Evolutionary conservation across 1,284 basidiomycete genomes (phyloP).

Genomic region (Tilletia indica): DNA sequence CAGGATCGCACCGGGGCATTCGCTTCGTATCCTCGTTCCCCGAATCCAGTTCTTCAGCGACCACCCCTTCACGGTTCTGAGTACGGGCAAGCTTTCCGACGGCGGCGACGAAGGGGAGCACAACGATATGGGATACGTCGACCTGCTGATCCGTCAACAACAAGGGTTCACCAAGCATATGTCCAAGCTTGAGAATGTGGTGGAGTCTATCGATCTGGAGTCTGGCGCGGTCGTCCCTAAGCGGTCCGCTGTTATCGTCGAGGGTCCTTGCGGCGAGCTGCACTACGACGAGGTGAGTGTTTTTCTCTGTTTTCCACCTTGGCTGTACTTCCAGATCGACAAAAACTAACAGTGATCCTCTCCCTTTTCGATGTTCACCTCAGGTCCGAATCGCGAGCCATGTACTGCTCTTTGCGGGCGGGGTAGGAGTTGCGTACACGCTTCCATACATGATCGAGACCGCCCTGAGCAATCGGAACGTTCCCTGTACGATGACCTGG

Average conservation of each 20-base stretch:
- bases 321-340: no score
- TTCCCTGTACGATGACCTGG: conserved; percentile 34
- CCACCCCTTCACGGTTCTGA: conserved; percentile 41
- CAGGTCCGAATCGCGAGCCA: conserved; percentile 17
- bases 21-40: conserved; percentile 34
- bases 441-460: conserved; percentile 28
- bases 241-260: conserved; percentile 29
- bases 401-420: conserved; percentile 31
- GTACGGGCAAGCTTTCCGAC: conserved; percentile 7
- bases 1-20: conserved; percentile 31
- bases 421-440: conserved; percentile 40
- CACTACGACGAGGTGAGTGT: conserved; percentile 24
- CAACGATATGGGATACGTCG: conserved; percentile 22
- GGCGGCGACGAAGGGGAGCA: conserved; percentile 7
- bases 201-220: not conserved
- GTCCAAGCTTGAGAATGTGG: conserved; percentile 15
- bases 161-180: conserved; percentile 34
- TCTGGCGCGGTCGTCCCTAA: not conserved
- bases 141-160: conserved; percentile 31
- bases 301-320: not conserved
- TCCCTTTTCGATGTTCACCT: not conserved
- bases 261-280: conserved; percentile 36
- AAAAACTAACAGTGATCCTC: no score
- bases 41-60: conserved; percentile 32
- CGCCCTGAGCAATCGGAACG: not conserved